Percentiles rank a stretch among this genome's conserved stretches.
phyloP scores from a whole-genome alignment of 176 grass and related monocot genomes.

The Zea luxurians region DNA sequence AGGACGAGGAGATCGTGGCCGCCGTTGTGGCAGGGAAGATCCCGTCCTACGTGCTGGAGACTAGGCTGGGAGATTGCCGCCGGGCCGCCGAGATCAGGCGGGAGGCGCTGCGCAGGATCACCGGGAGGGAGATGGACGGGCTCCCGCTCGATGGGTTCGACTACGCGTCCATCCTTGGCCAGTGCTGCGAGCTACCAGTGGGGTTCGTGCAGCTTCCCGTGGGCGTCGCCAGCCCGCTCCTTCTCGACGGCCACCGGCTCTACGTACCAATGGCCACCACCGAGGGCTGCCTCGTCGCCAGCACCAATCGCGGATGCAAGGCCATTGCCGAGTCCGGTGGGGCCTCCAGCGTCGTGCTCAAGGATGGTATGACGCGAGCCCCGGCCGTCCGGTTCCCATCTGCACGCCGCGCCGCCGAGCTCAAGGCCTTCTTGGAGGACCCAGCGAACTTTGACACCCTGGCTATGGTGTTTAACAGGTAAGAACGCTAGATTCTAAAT shows the following conservation, averaged over 20 bases:
- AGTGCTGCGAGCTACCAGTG: constrained; percentile 81
- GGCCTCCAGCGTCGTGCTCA: constrained; percentile 54
- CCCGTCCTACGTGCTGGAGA: constrained; percentile 68
- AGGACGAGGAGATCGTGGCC: constrained; percentile 67
- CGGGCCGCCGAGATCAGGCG: constrained; percentile 66
- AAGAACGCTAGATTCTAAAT: no score
- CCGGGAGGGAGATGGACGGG: constrained; percentile 55
- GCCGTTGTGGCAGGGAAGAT: constrained; percentile 48
- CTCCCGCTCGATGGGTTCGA: constrained; percentile 74
- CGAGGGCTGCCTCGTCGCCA: constrained; percentile 79
- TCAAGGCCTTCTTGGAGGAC: no score
- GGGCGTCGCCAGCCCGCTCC: constrained; percentile 64
- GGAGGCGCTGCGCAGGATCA: constrained; percentile 63
- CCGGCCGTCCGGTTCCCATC: constrained; percentile 43
- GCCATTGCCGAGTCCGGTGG: constrained; percentile 75
- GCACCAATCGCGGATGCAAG: constrained; percentile 75
- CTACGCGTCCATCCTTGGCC: constrained; percentile 63
- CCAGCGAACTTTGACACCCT: no score
- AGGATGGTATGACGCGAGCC: constrained; percentile 69
- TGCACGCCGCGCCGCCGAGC: no score
- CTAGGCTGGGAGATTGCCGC: constrained; percentile 56
- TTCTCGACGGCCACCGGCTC: constrained; percentile 53
- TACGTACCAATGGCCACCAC: constrained; percentile 87
- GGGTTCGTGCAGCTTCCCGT: constrained; percentile 74
- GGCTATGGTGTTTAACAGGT: no score